Evolutionary conservation across 2,329 filamentous ascomycete genomes (phyloP), one percentile per base, ranked within the genome.

Genomic region (Curvularia sp.): DNA sequence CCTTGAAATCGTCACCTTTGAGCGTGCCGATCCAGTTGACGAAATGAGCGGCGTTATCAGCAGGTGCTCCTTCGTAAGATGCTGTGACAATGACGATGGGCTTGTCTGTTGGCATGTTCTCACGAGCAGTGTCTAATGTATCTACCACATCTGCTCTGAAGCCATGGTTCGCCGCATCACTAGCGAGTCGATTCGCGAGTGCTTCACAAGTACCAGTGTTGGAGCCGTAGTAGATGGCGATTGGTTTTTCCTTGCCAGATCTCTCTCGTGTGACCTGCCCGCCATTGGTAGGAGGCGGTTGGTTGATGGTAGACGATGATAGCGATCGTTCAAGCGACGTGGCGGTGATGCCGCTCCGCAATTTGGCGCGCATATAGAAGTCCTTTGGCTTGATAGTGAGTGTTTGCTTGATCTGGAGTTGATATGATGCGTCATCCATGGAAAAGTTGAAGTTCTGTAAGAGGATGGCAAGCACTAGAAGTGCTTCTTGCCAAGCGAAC

Each of bases 401-500:
- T 0, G 79, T 81, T 33, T 77, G 73, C 58, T 80, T 80, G 61
- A 82, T 74, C 57, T 78, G 70, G 15, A 81, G 73, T 39, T 79
- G 67, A 55, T 82, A 82, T 0, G 73, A 76, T 0, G 79, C 74
- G 59, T 82, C 79, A 0, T 78, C 79, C 71, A 78, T 69, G 5
- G 74, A 66, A 55, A 81, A 75, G 55, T 80, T 77, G 66, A 82
- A 81, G 49, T 77, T 76, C 61, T 82, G 80, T n/a, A 82, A 60
- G 13, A 82, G 71, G 55, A 81, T 76, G 0, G 77, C 79, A 47
- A 76, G 70, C 18, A 75, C 75, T 28, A 85, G 72, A 3, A 85
- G 63, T 2, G 79, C 77, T 59, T 86, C 84, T 64, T 86, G 84
- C 81, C 81, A 84, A 0, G 83, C 83, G 55, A 86, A 86, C 0